Conservation (phyloP, 768 basidiomycete genomes). For the Tephrocybe sp. region DNA sequence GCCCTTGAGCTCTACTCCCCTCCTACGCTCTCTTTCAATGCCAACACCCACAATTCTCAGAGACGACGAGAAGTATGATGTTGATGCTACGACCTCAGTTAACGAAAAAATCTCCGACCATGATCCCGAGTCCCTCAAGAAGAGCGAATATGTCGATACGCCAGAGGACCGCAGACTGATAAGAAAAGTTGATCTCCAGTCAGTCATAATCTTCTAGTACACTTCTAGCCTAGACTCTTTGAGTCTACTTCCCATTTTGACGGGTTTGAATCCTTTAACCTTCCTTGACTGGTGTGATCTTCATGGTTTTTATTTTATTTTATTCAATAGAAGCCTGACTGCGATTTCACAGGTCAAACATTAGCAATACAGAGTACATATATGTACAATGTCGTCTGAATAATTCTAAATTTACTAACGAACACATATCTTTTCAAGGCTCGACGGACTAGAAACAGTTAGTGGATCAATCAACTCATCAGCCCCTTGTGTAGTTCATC, state of each 20-base stretch:
- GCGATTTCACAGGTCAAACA: slow-evolving; percentile 31
- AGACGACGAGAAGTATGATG: slow-evolving; percentile 20
- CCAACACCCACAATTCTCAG: not conserved
- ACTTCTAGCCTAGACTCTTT: not conserved
- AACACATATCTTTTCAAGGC: slow-evolving; percentile 26
- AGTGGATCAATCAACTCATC: not conserved
- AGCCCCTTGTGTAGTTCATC: not conserved
- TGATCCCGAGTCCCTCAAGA: slow-evolving; percentile 11
- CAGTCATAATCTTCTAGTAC: slow-evolving; percentile 2
- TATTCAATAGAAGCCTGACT: not conserved
- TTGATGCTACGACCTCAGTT: not conserved
- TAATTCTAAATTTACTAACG: not conserved
- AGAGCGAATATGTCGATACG: slow-evolving; percentile 25
- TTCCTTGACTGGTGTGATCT: slow-evolving; percentile 36
- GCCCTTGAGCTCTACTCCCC: too few species aligned
- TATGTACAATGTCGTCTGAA: slow-evolving; percentile 6
- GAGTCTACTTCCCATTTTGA: slow-evolving; percentile 40
- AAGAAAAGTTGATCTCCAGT: slow-evolving; percentile 41
- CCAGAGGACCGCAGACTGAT: slow-evolving; percentile 33
- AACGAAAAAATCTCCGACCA: slow-evolving; percentile 6
- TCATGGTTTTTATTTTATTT: not conserved
- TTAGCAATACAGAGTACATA: slow-evolving; percentile 43
- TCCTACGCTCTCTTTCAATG: too few species aligned
- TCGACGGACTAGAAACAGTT: slow-evolving; percentile 50
- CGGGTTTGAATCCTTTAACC: slow-evolving; percentile 39